Conservation (phyloP, 2,329 filamentous ascomycete species). For the Furcasterigmium sp. region DNA sequence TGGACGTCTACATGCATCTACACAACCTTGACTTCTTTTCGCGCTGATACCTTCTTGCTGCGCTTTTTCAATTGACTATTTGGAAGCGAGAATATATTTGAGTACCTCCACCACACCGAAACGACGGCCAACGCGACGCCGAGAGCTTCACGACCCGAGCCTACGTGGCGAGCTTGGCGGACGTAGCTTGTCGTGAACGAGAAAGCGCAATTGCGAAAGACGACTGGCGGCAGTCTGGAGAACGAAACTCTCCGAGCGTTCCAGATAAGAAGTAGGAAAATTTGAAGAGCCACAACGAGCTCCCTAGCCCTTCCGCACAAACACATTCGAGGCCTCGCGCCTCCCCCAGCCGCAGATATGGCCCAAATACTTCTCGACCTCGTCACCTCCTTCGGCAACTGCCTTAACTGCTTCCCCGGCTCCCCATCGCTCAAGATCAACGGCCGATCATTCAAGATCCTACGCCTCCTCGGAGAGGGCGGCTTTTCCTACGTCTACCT, state of each 20-base stretch:
- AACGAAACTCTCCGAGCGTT: not conserved
- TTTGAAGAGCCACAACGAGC: constrained; percentile 2
- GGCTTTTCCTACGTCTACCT: constrained; percentile 99
- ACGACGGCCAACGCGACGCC: not conserved
- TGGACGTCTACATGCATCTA: not conserved
- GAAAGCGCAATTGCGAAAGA: not conserved
- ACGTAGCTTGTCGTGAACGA: not conserved
- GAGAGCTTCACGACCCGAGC: not conserved
- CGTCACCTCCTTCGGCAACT: constrained; percentile 87
- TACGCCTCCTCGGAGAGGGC: constrained; percentile 91
- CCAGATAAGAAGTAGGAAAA: not conserved
- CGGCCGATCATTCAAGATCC: constrained; percentile 88
- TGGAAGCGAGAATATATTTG: too few species aligned
- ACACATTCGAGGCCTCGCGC: not conserved
- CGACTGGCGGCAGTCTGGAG: not conserved
- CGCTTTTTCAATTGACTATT: too few species aligned
- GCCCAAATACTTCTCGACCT: constrained; percentile 82
- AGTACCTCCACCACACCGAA: too few species aligned
- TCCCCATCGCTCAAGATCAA: constrained; percentile 95
- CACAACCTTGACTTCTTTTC: too few species aligned
- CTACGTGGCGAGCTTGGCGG: constrained; percentile 1
- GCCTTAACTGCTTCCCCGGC: constrained; percentile 92
- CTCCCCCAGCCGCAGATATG: constrained; percentile 42
- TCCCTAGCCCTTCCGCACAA: not conserved
- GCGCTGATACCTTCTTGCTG: too few species aligned